Base-by-base conservation (phyloP, 129 eudicot species). In the Helichrysum umbraculigerum region DNA sequence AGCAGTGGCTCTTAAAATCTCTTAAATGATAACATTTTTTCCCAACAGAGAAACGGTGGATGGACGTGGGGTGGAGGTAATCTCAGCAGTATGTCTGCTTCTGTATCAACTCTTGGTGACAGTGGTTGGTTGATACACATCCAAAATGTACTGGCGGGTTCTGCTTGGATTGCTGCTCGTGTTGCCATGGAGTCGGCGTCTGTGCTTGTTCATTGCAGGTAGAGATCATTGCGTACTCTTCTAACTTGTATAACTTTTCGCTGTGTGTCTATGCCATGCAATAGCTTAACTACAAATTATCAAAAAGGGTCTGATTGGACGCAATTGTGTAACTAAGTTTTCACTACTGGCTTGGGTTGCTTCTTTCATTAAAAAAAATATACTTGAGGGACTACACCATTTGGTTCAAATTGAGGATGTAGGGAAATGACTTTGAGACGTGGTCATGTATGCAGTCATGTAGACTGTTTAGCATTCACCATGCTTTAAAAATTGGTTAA, bases 131-230 rank as follows among this genome's bases (percentile, higher is more conserved):
- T 95, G 86, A 89, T 87, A 74, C 99, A 95, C 79, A 90, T 95
- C 64, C 99, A 95, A 81, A 89, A 83, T 83, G 91, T 91, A 50
- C 81, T 95, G 73, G 99, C 99, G 67, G 99, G 99, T 47, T 87
- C 99, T 22, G 90, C 97, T 56, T 95, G 97, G 99, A 95, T 95
- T 80, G 99, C 97, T 81, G 99, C 96, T 62, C 97, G 99, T 79
- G 88, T 95, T 81, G 94, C 92, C 25, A 59, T 84, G 17, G 99
- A 91, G 85, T 86, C 97, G 4, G 97, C 99, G 39, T 83, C 99
- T n/a, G 99, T 95, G 81, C 99, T 95, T 81, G 97, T 91, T 74
- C 99, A 95, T 83, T 95, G 99, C 93, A 95, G 97, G 99, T 95
- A 68, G 8, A 76, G 52, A 32, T 54, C 57, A 59, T 59, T 8